Conservation (phyloP, 1,284 basidiomycete species). For the Papiliotrema flavescens region DNA sequence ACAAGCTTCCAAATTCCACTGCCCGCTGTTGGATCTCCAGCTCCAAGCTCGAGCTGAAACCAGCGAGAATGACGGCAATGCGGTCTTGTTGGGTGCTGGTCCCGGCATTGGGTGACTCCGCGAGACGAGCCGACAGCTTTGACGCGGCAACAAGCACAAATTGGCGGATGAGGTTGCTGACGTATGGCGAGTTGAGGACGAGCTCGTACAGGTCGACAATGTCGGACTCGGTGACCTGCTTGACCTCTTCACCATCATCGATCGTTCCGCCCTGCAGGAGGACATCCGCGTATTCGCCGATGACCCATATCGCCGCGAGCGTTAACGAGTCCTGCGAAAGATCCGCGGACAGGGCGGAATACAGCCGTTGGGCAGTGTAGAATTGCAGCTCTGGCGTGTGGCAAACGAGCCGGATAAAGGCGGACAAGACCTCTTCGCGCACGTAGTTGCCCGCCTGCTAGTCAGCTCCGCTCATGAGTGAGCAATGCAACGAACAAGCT, state of each 20-base stretch:
- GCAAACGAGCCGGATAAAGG: conserved; percentile 92
- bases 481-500: conserved; percentile 61
- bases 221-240: conserved; percentile 71
- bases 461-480: conserved; percentile 3
- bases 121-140: conserved; percentile 77
- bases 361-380: conserved; percentile 92
- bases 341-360: conserved; percentile 79
- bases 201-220: conserved; percentile 82
- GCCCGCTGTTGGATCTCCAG: conserved; percentile 94
- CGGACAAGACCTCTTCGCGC: conserved; percentile 89
- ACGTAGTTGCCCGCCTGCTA: conserved; percentile 91
- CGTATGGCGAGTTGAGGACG: conserved; percentile 89
- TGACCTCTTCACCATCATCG: conserved; percentile 74
- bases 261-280: conserved; percentile 84
- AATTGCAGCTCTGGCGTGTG: conserved; percentile 96
- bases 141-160: conserved; percentile 86
- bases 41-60: conserved; percentile 79
- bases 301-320: conserved; percentile 88
- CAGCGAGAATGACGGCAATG: conserved; percentile 68
- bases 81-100: conserved; percentile 70
- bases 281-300: conserved; percentile 94
- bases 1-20: conserved; percentile 87
- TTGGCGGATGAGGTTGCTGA: conserved; percentile 85
- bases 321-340: conserved; percentile 96
- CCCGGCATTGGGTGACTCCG: conserved; percentile 51